A percentile compares a stretch with the other conserved stretches of the same genome.
These are phyloP conservation scores for Diaporthe vaccinii DNA, from an alignment of 2,329 filamentous ascomycete genomes.

Conservation along the genomic window DNA sequence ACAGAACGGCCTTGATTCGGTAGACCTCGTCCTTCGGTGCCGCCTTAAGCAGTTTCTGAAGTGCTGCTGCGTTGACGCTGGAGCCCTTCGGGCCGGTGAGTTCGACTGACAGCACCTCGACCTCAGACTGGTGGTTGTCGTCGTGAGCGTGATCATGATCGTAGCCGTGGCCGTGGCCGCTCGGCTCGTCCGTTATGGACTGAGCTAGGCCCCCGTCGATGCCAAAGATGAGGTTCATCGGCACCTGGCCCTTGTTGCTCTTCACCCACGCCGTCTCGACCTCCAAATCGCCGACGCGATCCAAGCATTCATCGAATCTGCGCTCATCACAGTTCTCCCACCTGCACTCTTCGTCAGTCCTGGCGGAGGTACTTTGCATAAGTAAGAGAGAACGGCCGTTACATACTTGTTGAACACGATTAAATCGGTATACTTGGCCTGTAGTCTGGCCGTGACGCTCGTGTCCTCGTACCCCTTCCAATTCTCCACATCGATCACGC, in stretches of 20 bases:
- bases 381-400: not conserved
- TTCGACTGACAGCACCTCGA: slow-evolving; percentile 90
- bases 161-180: slow-evolving; percentile 55
- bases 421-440: slow-evolving; percentile 90
- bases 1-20: slow-evolving; percentile 84
- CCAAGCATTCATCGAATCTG: slow-evolving; percentile 81
- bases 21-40: slow-evolving; percentile 96
- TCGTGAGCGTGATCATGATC: slow-evolving; percentile 56
- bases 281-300: slow-evolving; percentile 84
- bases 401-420: slow-evolving; percentile 86
- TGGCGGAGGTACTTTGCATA: not conserved
- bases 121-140: slow-evolving; percentile 82
- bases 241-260: slow-evolving; percentile 84
- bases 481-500: slow-evolving; percentile 94
- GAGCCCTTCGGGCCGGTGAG: slow-evolving; percentile 62
- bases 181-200: slow-evolving; percentile 60
- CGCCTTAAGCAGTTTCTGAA: slow-evolving; percentile 75
- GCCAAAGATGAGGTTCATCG: slow-evolving; percentile 85
- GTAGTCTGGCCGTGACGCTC: slow-evolving; percentile 87
- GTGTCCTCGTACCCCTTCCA: slow-evolving; percentile 95
- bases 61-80: slow-evolving; percentile 69
- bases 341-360: not conserved
- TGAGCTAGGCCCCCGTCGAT: slow-evolving; percentile 85
- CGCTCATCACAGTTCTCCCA: slow-evolving; percentile 84
- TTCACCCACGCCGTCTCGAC: slow-evolving; percentile 87